Conservation (phyloP, 345 rosid species). For the Xanthoceras sorbifolium region DNA sequence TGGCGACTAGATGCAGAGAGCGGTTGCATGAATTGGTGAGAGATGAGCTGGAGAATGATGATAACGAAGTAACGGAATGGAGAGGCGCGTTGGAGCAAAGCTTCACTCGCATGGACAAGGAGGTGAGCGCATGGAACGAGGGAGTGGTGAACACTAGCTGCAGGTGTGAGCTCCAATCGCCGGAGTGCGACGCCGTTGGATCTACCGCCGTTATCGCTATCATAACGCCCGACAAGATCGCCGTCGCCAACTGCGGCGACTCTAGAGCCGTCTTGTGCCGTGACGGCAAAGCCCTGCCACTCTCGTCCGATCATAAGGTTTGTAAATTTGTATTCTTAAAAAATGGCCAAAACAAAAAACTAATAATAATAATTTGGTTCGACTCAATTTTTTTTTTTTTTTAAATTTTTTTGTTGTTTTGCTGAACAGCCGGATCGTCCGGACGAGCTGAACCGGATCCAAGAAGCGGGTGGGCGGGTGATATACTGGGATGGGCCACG, state of each 20-base stretch:
- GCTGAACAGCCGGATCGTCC: slow-evolving; percentile 82
- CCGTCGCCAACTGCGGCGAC: slow-evolving; percentile 91
- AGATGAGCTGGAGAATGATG: slow-evolving; percentile 41
- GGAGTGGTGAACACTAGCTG: slow-evolving; percentile 37
- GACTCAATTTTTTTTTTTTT: background rate
- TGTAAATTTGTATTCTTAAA: background rate
- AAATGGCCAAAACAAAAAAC: too few relatives aligned
- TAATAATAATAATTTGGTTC: too few relatives aligned
- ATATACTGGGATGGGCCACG: slow-evolving; percentile 89
- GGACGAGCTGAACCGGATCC: slow-evolving; percentile 74
- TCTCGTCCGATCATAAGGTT: slow-evolving; percentile 91
- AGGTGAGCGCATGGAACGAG: slow-evolving; percentile 35
- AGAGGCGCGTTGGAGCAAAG: slow-evolving; percentile 57
- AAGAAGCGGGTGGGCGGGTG: slow-evolving; percentile 84
- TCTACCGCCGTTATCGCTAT: slow-evolving; percentile 87
- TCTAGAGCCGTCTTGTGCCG: slow-evolving; percentile 91
- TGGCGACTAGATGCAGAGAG: slow-evolving; percentile 59
- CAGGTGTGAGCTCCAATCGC: slow-evolving; percentile 68
- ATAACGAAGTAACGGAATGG: slow-evolving; percentile 42
- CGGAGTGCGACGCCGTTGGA: slow-evolving; percentile 80
- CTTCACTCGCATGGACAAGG: slow-evolving; percentile 66
- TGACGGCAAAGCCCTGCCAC: slow-evolving; percentile 66
- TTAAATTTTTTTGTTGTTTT: background rate
- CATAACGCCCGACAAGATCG: slow-evolving; percentile 60
- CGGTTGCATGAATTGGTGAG: slow-evolving; percentile 62